Evolutionary conservation across 345 rosid genomes (phyloP).

Genomic region (Trapa incisa): DNA sequence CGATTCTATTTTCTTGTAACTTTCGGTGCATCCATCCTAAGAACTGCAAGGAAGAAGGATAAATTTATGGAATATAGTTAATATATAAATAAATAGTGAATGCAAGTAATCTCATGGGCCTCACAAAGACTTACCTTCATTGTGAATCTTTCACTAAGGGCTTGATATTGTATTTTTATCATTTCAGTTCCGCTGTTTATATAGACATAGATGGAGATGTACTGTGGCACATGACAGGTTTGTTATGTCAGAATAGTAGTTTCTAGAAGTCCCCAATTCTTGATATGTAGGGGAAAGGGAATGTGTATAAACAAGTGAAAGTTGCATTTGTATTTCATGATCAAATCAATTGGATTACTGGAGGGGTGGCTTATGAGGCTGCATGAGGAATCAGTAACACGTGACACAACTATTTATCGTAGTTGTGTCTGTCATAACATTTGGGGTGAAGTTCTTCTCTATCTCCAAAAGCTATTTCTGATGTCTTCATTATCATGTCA

Average conservation of each 20-base stretch:
- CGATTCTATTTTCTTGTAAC: conserved; percentile 32
- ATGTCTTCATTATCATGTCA: background rate
- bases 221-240: conserved; percentile 9
- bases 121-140: conserved; percentile 54
- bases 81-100: background rate
- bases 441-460: too few relatives aligned
- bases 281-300: conserved; percentile 28
- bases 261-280: conserved; percentile 28
- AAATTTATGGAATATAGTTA: too few relatives aligned
- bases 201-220: conserved; percentile 17
- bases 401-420: too few relatives aligned
- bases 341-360: conserved; percentile 43
- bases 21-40: conserved; percentile 70
- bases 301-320: conserved; percentile 65
- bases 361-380: conserved; percentile 17
- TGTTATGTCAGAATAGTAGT: conserved; percentile 12
- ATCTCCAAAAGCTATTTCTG: background rate
- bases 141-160: conserved; percentile 17
- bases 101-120: conserved; percentile 5
- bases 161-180: conserved; percentile 16
- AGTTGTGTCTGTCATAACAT: too few relatives aligned
- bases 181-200: conserved; percentile 19
- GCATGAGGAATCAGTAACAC: background rate
- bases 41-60: conserved; percentile 30
- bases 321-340: conserved; percentile 58